These are phyloP conservation scores for Xylaria arbuscula DNA, from an alignment of 2,329 filamentous ascomycete genomes.

Conservation along the genomic window DNA sequence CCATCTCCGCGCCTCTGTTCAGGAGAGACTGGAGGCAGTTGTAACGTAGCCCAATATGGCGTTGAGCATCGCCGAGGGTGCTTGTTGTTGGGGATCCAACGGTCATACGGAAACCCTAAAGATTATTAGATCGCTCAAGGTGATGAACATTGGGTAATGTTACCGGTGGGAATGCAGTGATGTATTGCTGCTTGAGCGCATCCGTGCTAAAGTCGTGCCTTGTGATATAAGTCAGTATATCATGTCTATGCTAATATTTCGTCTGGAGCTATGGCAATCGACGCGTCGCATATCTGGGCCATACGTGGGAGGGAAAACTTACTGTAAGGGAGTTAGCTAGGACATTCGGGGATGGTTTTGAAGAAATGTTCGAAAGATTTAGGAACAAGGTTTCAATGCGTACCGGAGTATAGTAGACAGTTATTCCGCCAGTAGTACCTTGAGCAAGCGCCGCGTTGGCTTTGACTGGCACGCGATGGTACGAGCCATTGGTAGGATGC, in stretches of 20 bases:
- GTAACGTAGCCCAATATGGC: conserved; percentile 55
- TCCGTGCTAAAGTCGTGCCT: conserved; percentile 45
- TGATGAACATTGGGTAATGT: conserved; percentile 16
- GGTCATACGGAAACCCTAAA: conserved; percentile 58
- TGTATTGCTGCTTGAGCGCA: conserved; percentile 49
- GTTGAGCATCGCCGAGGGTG: conserved; percentile 46
- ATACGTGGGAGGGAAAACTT: not conserved
- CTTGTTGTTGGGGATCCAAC: conserved; percentile 52
- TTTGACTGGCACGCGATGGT: conserved; percentile 48
- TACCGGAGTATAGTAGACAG: conserved; percentile 49
- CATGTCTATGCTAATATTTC: not conserved
- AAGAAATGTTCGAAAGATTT: not conserved
- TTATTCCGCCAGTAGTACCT: conserved; percentile 48
- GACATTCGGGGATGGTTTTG: not conserved
- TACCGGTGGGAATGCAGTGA: conserved; percentile 58
- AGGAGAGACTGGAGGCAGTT: conserved; percentile 54
- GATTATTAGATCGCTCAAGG: conserved; percentile 31
- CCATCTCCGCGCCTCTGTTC: conserved; percentile 54
- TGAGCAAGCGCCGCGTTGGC: conserved; percentile 47
- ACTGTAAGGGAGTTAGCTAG: conserved; percentile 24
- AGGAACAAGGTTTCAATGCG: not conserved
- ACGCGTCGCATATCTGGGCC: not conserved
- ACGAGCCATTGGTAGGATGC: conserved; percentile 49
- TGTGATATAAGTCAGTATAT: not conserved
- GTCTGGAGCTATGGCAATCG: not conserved